phyloP scores from a whole-genome alignment of 2,329 filamentous ascomycete genomes.

The Aspergillus japonicus region DNA sequence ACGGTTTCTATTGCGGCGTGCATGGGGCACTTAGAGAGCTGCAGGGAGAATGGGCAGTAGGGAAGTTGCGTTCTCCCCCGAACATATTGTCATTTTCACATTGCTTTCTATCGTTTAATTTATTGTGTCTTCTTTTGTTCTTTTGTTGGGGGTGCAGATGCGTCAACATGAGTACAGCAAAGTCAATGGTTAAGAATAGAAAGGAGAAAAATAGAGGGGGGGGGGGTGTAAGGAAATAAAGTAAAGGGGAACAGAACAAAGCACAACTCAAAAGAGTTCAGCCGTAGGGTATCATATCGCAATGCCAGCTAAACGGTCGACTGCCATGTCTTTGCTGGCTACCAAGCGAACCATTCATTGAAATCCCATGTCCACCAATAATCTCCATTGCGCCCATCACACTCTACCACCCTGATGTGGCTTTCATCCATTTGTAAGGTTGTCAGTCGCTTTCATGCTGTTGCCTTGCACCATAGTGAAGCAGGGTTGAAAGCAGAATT shows the following conservation, averaged over 20 bases:
- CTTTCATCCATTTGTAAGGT: not conserved
- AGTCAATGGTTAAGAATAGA: not conserved
- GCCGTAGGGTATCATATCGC: constrained; percentile 45
- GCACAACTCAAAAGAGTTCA: constrained; percentile 32
- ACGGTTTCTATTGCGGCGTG: too few relatives aligned
- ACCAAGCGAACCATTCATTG: not conserved
- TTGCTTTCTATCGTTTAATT: constrained; percentile 1
- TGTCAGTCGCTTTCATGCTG: not conserved
- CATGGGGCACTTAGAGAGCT: too few relatives aligned
- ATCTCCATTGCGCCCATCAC: not conserved
- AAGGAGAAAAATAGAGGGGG: not conserved
- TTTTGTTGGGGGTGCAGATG: not conserved
- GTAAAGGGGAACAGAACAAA: constrained; percentile 5
- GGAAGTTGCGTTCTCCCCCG: too few relatives aligned
- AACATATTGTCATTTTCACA: not conserved
- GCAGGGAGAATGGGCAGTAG: too few relatives aligned
- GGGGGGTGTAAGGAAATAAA: too few relatives aligned
- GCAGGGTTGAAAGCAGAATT: not conserved
- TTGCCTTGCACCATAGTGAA: not conserved
- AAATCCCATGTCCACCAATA: not conserved
- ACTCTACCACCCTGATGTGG: not conserved
- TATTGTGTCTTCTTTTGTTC: not conserved
- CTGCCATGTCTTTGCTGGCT: constrained; percentile 28
- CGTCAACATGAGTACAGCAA: not conserved
- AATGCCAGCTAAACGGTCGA: constrained; percentile 43